phyloP scores from a whole-genome alignment of 2,329 filamentous ascomycete species.

The Venturia aucupariae region DNA sequence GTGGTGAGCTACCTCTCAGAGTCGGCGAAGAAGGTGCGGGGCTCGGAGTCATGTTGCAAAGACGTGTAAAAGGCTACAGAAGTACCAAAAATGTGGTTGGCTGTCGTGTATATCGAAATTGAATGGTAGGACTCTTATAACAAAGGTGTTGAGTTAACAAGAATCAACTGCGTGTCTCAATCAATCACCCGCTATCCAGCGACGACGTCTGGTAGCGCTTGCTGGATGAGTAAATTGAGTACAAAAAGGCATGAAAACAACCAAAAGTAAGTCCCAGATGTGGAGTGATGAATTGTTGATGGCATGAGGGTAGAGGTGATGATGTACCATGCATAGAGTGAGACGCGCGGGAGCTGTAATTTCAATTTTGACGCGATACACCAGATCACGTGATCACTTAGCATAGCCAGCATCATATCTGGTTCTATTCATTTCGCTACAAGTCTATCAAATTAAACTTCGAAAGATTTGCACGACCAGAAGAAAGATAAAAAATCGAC shows the following conservation, averaged over 20 bases:
- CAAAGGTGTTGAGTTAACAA: background rate
- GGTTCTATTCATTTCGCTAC: too few species aligned
- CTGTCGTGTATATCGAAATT: background rate
- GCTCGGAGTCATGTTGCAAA: background rate
- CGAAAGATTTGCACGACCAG: too few species aligned
- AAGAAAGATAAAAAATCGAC: too few species aligned
- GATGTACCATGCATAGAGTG: background rate
- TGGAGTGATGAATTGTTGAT: background rate
- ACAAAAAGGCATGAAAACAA: background rate
- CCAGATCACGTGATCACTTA: background rate
- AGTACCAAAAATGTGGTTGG: background rate
- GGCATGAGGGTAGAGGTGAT: background rate
- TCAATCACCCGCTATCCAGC: background rate
- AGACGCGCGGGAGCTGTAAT: background rate
- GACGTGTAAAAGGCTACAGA: background rate
- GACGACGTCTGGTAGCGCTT: background rate
- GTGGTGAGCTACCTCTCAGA: conserved; percentile 8
- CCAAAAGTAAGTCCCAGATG: background rate
- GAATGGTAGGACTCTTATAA: background rate
- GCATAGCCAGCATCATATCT: too few species aligned
- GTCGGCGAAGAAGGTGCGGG: background rate
- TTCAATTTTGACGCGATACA: background rate
- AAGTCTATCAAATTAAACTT: too few species aligned
- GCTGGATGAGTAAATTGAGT: background rate
- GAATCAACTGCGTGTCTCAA: background rate